Evolutionary conservation across 306 rosid species (phyloP).

Genomic region (Prunus armeniaca): DNA sequence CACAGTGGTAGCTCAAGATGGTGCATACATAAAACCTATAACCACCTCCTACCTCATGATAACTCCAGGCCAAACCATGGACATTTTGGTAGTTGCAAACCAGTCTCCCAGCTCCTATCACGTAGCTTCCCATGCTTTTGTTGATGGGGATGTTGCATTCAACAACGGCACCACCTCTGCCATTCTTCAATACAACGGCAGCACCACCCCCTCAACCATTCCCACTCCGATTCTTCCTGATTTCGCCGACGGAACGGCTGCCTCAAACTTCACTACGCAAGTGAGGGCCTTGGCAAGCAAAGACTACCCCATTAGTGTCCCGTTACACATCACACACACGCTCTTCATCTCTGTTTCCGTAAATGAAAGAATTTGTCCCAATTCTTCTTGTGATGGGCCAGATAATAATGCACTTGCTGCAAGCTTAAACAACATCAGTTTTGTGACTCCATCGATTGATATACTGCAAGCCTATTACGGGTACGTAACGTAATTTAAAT

Average conservation of each 20-base stretch:
- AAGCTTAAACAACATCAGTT: constrained; percentile 39
- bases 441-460: constrained; percentile 19
- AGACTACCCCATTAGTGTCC: constrained; percentile 28
- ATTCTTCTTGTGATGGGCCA: constrained; percentile 28
- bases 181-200: constrained; percentile 25
- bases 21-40: constrained; percentile 30
- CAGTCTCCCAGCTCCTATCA: constrained; percentile 62
- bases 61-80: constrained; percentile 97
- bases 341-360: constrained; percentile 22
- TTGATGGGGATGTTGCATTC: neutral
- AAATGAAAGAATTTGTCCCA: constrained; percentile 25
- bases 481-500: constrained; percentile 1
- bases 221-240: constrained; percentile 25
- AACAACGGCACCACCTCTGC: constrained; percentile 24
- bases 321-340: constrained; percentile 16
- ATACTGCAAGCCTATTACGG: constrained; percentile 34
- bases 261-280: constrained; percentile 12
- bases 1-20: neutral
- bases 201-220: constrained; percentile 4
- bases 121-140: constrained; percentile 31
- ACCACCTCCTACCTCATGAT: constrained; percentile 74
- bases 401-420: constrained; percentile 15
- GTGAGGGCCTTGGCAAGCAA: constrained; percentile 30
- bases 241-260: constrained; percentile 6
- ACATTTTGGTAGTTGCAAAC: constrained; percentile 68